Evolutionary conservation across 1,284 basidiomycete genomes (phyloP).

Genomic region (Agroathelia rolfsii): DNA sequence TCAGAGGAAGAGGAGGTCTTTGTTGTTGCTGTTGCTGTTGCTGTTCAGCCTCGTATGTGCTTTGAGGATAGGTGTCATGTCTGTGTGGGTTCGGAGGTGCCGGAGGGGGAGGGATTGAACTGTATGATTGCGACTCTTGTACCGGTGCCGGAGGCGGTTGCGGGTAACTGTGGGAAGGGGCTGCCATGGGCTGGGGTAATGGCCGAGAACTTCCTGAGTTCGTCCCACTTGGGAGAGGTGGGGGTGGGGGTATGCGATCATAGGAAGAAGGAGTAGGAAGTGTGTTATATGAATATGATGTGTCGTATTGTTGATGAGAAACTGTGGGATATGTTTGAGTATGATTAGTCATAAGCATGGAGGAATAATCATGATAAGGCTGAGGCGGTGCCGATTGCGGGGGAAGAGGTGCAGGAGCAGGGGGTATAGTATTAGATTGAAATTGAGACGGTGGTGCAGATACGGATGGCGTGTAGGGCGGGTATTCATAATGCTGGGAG

Average conservation of each 20-base stretch:
- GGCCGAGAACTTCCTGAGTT: conserved; percentile 4
- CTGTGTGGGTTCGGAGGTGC: conserved; percentile 16
- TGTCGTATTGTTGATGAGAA: background rate
- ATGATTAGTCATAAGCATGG: conserved; percentile 7
- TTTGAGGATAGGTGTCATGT: too few relatives aligned
- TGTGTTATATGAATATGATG: background rate
- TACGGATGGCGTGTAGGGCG: conserved; percentile 11
- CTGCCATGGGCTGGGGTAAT: background rate
- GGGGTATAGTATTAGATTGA: conserved; percentile 22
- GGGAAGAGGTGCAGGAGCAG: conserved; percentile 14
- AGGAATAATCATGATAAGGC: conserved; percentile 19
- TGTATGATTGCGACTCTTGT: conserved; percentile 6
- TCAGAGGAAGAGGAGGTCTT: conserved; percentile 17
- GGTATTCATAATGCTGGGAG: conserved; percentile 9
- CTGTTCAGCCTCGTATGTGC: too few relatives aligned
- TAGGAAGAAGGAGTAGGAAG: conserved; percentile 15
- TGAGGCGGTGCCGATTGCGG: conserved; percentile 17
- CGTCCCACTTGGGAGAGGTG: conserved; percentile 16
- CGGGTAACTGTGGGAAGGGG: too few relatives aligned
- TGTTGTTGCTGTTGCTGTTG: too few relatives aligned
- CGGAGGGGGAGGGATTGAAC: conserved; percentile 18
- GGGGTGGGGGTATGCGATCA: conserved; percentile 28
- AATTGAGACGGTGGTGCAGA: conserved; percentile 26
- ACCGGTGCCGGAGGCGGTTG: too few relatives aligned
- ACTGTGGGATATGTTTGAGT: background rate